phyloP scores from a whole-genome alignment of 1,284 basidiomycete species.

The Dichomitus squalens region DNA sequence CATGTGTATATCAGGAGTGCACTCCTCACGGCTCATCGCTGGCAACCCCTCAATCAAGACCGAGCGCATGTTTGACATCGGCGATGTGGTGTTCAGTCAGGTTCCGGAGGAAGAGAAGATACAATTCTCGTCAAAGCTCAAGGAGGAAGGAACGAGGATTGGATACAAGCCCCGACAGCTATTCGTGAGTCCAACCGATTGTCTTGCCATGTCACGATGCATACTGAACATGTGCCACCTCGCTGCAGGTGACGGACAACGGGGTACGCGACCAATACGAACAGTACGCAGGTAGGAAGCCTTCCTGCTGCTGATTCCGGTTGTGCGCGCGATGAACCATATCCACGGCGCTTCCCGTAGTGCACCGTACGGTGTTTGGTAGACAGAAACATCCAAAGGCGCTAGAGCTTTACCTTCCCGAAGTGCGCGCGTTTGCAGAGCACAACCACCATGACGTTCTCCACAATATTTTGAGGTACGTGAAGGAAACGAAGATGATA shows the following conservation, averaged over 20 bases:
- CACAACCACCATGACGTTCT: too few species aligned
- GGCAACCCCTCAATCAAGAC: too few species aligned
- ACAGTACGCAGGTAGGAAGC: slow-evolving; percentile 14
- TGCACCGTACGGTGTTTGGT: too few species aligned
- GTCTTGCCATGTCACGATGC: slow-evolving; percentile 36
- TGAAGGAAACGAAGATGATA: too few species aligned
- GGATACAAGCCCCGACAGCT: slow-evolving; percentile 54
- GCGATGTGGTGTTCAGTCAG: slow-evolving; percentile 54
- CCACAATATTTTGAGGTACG: too few species aligned
- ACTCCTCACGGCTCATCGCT: neutral
- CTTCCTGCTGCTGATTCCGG: neutral
- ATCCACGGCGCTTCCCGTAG: too few species aligned
- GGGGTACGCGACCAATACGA: slow-evolving; percentile 51
- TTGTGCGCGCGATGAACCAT: too few species aligned
- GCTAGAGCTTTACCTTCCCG: too few species aligned
- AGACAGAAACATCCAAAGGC: too few species aligned
- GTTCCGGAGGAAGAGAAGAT: slow-evolving; percentile 55
- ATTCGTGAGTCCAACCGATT: slow-evolving; percentile 40
- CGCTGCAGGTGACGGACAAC: slow-evolving; percentile 26
- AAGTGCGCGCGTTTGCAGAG: too few species aligned
- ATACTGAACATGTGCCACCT: neutral
- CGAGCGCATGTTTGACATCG: slow-evolving; percentile 56
- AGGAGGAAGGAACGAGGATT: slow-evolving; percentile 47
- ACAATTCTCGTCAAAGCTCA: slow-evolving; percentile 44
- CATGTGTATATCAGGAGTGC: neutral